Conservation (phyloP, 176 grass and related monocot genomes). For the Triticum timopheevii region DNA sequence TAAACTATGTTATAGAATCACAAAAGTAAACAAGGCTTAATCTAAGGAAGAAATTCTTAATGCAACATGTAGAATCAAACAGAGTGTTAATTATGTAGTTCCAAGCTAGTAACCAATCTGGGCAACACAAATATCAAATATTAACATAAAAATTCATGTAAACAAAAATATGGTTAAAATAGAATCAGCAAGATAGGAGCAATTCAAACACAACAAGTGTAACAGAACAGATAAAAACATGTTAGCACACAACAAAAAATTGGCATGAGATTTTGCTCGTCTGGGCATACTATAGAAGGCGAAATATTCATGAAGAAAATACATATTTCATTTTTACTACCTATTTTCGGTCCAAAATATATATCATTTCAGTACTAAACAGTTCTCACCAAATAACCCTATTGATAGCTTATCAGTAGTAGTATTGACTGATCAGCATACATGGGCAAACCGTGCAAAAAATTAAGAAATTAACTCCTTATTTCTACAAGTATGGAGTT, state of each 20-base stretch:
- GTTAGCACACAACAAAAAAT: neutral
- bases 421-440: neutral
- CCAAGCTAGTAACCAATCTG: neutral
- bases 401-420: neutral
- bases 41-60: neutral
- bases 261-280: neutral
- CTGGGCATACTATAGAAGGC: neutral
- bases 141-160: neutral
- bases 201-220: neutral
- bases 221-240: neutral
- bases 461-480: neutral
- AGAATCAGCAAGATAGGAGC: neutral
- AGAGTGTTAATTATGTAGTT: neutral
- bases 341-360: neutral
- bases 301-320: neutral
- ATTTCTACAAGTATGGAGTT: conserved; percentile 1
- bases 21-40: conserved; percentile 10
- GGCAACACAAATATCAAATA: neutral
- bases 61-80: conserved; percentile 11
- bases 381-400: neutral
- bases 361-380: neutral
- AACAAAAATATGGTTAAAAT: neutral
- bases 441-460: neutral
- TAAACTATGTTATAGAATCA: conserved; percentile 54
- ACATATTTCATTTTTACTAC: neutral